These are phyloP conservation scores for Pseudoturritis turrita DNA, from an alignment of 345 rosid species.

Conservation along the genomic window DNA sequence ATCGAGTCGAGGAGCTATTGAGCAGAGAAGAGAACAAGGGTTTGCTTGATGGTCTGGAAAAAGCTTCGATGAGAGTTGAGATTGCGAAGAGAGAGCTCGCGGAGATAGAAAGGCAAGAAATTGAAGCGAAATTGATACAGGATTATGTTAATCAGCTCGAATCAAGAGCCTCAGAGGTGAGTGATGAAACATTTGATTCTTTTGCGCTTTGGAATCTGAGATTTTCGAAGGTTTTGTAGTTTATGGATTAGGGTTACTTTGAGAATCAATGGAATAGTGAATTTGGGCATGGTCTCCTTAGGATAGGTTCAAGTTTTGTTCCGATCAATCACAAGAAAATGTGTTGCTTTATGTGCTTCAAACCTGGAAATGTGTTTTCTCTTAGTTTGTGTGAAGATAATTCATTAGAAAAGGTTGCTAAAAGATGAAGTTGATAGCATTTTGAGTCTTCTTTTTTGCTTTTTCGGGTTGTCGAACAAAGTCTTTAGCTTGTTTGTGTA, in stretches of 20 bases:
- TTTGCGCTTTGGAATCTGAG: background rate
- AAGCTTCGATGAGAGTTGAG: constrained; percentile 72
- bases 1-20: constrained; percentile 65
- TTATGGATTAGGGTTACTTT: background rate
- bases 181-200: background rate
- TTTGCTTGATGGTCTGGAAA: constrained; percentile 71
- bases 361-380: background rate
- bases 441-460: background rate
- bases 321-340: too few relatives aligned
- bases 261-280: background rate
- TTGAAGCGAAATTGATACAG: constrained; percentile 49
- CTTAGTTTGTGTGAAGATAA: background rate
- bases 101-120: constrained; percentile 70
- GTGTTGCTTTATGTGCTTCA: constrained; percentile 6
- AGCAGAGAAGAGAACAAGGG: constrained; percentile 64
- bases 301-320: background rate
- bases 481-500: background rate
- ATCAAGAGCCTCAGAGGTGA: constrained; percentile 67
- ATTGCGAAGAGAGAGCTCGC: constrained; percentile 61
- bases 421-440: background rate
- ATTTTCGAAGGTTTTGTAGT: background rate
- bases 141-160: constrained; percentile 55
- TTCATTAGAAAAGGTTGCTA: background rate
- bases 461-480: background rate
- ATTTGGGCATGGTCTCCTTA: background rate